phyloP scores from a whole-genome alignment of 345 rosid species.

The Euphorbia lathyris region DNA sequence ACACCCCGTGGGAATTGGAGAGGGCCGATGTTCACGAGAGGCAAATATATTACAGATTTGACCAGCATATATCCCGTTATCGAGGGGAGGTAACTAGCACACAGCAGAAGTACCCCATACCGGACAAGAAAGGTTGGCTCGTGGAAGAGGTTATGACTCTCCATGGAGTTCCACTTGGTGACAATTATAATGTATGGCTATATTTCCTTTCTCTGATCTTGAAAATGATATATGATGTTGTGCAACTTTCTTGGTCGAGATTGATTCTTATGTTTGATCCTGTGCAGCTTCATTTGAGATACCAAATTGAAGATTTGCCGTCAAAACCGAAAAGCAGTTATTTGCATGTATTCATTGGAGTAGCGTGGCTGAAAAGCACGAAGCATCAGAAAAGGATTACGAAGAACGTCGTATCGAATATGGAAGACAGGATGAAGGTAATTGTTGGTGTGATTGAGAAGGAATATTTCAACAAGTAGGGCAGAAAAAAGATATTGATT shows the following conservation, averaged over 20 bases:
- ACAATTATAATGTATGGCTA: slow-evolving; percentile 65
- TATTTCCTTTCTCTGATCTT: not conserved
- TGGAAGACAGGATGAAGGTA: slow-evolving; percentile 71
- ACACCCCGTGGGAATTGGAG: slow-evolving; percentile 88
- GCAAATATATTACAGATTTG: slow-evolving; percentile 77
- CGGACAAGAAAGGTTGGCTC: slow-evolving; percentile 72
- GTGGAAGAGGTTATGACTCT: slow-evolving; percentile 92
- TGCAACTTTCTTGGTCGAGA: no score
- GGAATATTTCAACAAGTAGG: slow-evolving; percentile 55
- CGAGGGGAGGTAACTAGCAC: slow-evolving; percentile 93
- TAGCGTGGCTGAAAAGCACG: slow-evolving; percentile 95
- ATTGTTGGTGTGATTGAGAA: slow-evolving; percentile 61
- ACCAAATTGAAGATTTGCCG: slow-evolving; percentile 70
- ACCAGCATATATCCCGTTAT: slow-evolving; percentile 68
- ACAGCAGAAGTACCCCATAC: slow-evolving; percentile 68
- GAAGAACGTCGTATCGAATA: slow-evolving; percentile 57
- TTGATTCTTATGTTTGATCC: not conserved
- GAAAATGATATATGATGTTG: no score
- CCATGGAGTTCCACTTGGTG: slow-evolving; percentile 90
- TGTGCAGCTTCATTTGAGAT: slow-evolving; percentile 74
- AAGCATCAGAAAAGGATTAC: slow-evolving; percentile 71
- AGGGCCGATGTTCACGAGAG: slow-evolving; percentile 72
- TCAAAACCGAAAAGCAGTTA: slow-evolving; percentile 52
- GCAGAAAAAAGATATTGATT: slow-evolving; percentile 2
- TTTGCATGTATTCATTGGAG: slow-evolving; percentile 60